Evolutionary conservation across 2,329 filamentous ascomycete genomes (phyloP).

Genomic region (Curvularia sp.): DNA sequence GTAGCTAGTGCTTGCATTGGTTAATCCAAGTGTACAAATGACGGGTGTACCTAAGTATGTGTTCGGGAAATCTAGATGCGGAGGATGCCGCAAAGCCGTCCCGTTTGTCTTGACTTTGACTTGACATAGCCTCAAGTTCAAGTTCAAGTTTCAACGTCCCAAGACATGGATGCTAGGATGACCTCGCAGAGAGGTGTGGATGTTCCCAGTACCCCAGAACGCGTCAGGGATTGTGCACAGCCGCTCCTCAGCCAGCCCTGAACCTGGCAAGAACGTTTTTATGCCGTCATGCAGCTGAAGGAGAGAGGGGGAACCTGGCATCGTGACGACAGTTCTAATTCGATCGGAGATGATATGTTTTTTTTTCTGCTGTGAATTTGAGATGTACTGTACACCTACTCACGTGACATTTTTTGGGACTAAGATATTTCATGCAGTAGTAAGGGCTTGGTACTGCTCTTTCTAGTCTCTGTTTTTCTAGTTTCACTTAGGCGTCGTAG

Average conservation of each 20-base stretch:
- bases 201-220: not conserved
- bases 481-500: conserved; percentile 9
- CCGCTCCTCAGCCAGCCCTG: not conserved
- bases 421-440: not conserved
- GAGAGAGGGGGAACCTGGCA: not conserved
- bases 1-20: no score
- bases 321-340: no score
- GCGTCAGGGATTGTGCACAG: not conserved
- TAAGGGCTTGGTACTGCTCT: not conserved
- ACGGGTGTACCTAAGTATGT: no score
- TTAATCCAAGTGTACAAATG: no score
- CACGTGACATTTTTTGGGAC: not conserved
- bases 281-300: not conserved
- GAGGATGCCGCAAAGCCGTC: no score
- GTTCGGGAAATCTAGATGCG: no score
- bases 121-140: not conserved
- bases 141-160: not conserved
- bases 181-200: no score
- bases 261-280: not conserved
- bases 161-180: not conserved
- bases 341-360: not conserved
- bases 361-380: not conserved
- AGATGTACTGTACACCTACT: not conserved
- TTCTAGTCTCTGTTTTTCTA: conserved; percentile 12
- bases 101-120: no score